These are phyloP conservation scores for Nyssa sinensis DNA, from an alignment of 148 eudicot genomes.

Conservation along the genomic window DNA sequence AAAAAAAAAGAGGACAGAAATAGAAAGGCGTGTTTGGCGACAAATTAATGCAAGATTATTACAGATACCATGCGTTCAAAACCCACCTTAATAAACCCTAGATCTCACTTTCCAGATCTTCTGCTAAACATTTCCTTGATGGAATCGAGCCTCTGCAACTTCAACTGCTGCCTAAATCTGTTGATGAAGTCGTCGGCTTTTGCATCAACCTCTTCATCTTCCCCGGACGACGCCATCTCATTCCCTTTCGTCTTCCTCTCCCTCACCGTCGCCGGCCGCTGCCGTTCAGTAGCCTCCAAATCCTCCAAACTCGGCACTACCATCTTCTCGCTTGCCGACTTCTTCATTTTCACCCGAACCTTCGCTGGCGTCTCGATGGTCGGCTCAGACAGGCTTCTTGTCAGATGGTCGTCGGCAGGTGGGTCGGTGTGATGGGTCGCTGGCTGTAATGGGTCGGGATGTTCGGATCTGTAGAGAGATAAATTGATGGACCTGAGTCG, in stretches of 20 bases:
- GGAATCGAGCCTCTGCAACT: constrained; percentile 74
- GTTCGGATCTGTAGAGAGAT: constrained; percentile 8
- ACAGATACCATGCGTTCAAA: too few species aligned
- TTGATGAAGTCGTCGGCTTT: constrained; percentile 76
- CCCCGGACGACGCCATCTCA: constrained; percentile 23
- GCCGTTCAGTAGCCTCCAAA: constrained; percentile 16
- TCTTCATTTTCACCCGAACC: constrained; percentile 28
- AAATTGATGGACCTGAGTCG: too few species aligned
- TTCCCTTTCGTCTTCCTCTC: constrained; percentile 3
- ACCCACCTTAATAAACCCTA: not conserved
- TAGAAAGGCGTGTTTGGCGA: not conserved
- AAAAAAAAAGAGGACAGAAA: too few species aligned
- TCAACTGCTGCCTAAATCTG: constrained; percentile 71
- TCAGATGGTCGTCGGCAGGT: constrained; percentile 23
- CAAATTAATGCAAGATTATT: too few species aligned
- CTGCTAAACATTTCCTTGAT: constrained; percentile 35
- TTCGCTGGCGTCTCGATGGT: not conserved
- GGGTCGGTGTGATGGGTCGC: too few species aligned
- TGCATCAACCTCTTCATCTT: constrained; percentile 57
- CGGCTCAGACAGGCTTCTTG: constrained; percentile 17
- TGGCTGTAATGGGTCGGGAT: not conserved
- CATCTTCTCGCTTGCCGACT: constrained; percentile 31
- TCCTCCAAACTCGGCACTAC: constrained; percentile 6
- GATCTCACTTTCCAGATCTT: constrained; percentile 19
- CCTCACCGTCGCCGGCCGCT: too few species aligned